Evolutionary conservation across 768 basidiomycete species (phyloP).

Genomic region (Gelatoporia subvermispora): DNA sequence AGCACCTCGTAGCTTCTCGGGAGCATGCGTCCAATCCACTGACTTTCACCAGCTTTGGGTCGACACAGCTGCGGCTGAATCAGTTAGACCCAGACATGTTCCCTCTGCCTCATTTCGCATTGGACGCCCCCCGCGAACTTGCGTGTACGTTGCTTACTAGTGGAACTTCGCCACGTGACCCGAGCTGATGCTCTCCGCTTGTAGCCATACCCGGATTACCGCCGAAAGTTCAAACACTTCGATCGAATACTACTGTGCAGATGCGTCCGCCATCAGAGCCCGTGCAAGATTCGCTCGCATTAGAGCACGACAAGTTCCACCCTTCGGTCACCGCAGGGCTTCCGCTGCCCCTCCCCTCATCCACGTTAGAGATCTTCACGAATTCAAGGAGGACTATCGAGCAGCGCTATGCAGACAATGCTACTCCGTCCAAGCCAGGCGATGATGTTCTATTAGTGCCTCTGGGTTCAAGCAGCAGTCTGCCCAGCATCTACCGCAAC

Average conservation of each 20-base stretch:
- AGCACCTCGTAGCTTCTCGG: conserved; percentile 77
- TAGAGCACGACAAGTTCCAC: conserved; percentile 28
- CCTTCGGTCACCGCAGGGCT: conserved; percentile 14
- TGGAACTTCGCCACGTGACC: background rate
- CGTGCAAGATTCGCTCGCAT: conserved; percentile 22
- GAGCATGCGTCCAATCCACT: conserved; percentile 58
- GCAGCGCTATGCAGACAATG: conserved; percentile 2
- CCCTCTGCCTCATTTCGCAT: conserved; percentile 53
- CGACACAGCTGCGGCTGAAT: conserved; percentile 67
- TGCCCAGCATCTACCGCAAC: conserved; percentile 85
- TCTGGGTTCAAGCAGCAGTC: conserved; percentile 84
- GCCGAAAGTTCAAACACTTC: conserved; percentile 37
- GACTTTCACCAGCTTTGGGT: conserved; percentile 70
- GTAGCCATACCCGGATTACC: conserved; percentile 42
- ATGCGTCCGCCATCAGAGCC: conserved; percentile 48
- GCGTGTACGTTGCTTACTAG: conserved; percentile 8
- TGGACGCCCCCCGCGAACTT: conserved; percentile 37
- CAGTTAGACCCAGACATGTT: conserved; percentile 73
- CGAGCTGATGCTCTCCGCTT: background rate
- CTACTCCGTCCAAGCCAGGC: conserved; percentile 32
- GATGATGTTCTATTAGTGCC: conserved; percentile 67
- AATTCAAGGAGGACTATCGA: conserved; percentile 32
- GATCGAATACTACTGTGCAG: conserved; percentile 33
- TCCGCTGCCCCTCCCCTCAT: conserved; percentile 16
- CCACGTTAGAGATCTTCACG: conserved; percentile 35